Percentiles rank a stretch among this genome's conserved stretches.
phyloP scores from a whole-genome alignment of 108 stramenopile species.

The Fragilariopsis cylindrus region DNA sequence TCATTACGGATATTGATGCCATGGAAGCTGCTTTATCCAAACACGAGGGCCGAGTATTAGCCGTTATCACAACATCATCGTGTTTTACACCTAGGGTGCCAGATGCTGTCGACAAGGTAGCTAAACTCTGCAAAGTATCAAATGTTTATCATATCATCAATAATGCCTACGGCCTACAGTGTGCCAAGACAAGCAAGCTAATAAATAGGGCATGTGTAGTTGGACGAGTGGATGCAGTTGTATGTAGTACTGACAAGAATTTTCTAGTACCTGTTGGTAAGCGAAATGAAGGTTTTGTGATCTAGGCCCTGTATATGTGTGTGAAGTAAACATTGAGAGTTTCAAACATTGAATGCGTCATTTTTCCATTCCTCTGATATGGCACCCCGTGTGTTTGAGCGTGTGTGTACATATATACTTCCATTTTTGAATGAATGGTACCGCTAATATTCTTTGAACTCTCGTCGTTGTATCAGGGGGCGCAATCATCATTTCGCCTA shows the following conservation, averaged over 20 bases:
- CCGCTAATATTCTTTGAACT: not conserved
- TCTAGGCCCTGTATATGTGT: too few relatives aligned
- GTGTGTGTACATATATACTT: not conserved
- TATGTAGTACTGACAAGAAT: conserved; percentile 98
- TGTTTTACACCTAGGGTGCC: conserved; percentile 98
- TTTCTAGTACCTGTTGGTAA: conserved; percentile 96
- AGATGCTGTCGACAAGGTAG: conserved; percentile 89
- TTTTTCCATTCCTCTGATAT: too few relatives aligned
- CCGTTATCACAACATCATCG: conserved; percentile 94
- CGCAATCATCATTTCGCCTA: conserved; percentile 84
- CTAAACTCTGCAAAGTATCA: conserved; percentile 68
- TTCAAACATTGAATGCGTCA: too few relatives aligned
- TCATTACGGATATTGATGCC: conserved; percentile 89
- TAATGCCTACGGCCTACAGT: conserved; percentile 99
- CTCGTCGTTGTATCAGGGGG: conserved; percentile 51
- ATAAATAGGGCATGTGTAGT: conserved; percentile 84
- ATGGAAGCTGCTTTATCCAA: conserved; percentile 60
- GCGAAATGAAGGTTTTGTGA: not conserved
- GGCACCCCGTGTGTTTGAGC: too few relatives aligned
- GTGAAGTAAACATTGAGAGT: too few relatives aligned
- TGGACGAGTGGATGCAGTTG: conserved; percentile 96
- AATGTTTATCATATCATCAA: conserved; percentile 94
- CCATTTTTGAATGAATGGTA: not conserved
- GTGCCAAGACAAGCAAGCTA: conserved; percentile 68
- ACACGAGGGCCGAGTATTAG: conserved; percentile 63